Conservation (phyloP, 225 moss, liverwort and hornwort genomes). For the Polytrichum formosum region DNA sequence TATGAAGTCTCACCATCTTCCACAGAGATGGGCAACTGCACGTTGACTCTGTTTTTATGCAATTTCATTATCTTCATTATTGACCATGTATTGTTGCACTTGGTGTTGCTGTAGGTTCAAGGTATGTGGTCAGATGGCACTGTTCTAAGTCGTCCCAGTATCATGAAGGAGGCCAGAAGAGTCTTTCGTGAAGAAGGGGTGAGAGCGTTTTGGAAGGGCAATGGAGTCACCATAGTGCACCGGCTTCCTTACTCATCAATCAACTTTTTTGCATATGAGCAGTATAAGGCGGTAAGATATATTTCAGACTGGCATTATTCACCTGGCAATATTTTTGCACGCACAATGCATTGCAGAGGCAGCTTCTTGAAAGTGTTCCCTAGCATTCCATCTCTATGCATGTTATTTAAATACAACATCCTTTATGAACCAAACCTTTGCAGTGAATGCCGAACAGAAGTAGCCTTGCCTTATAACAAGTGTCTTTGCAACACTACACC, state of each 20-base stretch:
- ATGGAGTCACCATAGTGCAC: slow-evolving; percentile 94
- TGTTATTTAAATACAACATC: no score
- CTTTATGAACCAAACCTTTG: no score
- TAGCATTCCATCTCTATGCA: no score
- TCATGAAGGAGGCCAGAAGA: slow-evolving; percentile 75
- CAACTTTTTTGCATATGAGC: slow-evolving; percentile 93
- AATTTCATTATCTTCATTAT: neutral
- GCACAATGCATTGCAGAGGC: no score
- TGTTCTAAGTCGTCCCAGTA: slow-evolving; percentile 75
- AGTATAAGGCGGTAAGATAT: slow-evolving; percentile 82
- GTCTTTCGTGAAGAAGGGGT: slow-evolving; percentile 87
- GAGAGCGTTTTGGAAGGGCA: slow-evolving; percentile 98
- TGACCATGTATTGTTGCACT: slow-evolving; percentile 2
- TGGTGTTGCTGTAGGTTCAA: slow-evolving; percentile 63
- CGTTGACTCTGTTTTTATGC: no score
- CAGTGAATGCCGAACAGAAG: no score
- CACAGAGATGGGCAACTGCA: no score
- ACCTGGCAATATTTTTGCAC: neutral
- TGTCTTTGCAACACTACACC: no score
- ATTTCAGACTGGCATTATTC: slow-evolving; percentile 2
- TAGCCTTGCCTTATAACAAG: no score
- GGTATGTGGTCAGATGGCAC: slow-evolving; percentile 82
- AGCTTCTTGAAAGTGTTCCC: no score
- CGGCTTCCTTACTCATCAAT: slow-evolving; percentile 96
- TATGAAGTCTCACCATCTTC: no score